Percentiles rank a stretch among this genome's conserved stretches.
phyloP scores from a whole-genome alignment of 148 eudicot species.

The Chenopodium suecicum region DNA sequence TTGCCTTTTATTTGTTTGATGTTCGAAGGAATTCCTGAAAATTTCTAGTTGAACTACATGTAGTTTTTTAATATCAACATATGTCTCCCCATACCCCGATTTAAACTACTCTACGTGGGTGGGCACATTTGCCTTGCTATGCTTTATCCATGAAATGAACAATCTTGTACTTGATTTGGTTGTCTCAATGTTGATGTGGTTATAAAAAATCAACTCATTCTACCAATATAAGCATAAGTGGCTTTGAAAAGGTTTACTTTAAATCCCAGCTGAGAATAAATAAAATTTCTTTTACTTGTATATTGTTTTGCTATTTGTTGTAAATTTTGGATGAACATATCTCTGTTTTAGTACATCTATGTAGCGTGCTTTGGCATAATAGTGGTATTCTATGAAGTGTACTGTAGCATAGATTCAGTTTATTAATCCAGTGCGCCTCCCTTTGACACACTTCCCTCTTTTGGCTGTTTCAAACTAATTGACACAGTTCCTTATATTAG shows the following conservation, averaged over 20 bases:
- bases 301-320: background rate
- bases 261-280: background rate
- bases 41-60: background rate
- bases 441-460: too few relatives aligned
- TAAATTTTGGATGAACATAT: background rate
- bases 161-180: background rate
- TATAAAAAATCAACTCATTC: background rate
- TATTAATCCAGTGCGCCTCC: too few relatives aligned
- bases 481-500: too few relatives aligned
- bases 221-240: background rate
- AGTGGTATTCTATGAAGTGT: background rate
- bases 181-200: background rate
- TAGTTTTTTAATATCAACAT: background rate
- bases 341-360: background rate
- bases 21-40: background rate
- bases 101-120: background rate
- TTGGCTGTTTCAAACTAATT: too few relatives aligned
- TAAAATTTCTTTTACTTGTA: background rate
- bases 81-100: background rate
- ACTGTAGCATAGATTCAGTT: background rate
- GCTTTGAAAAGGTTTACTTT: background rate
- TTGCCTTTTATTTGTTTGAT: conserved; percentile 4
- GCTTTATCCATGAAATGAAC: background rate
- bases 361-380: background rate
- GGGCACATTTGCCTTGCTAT: background rate